Conservation (phyloP, 2,329 filamentous ascomycete genomes). For the Cercospora sojina region DNA sequence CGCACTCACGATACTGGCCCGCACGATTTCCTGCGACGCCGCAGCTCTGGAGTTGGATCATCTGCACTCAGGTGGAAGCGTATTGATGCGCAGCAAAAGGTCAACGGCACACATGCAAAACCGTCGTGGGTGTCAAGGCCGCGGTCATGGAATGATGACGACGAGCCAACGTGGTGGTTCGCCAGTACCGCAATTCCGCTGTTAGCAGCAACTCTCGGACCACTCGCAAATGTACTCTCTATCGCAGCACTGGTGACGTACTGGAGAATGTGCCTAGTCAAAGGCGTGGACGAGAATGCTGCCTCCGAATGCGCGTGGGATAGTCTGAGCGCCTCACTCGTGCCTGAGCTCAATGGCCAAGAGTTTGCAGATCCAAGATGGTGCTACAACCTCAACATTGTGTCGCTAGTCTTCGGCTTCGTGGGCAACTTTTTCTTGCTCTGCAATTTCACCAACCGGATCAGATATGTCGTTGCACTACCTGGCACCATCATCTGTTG, state of each 20-base stretch:
- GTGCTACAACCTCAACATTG: conserved; percentile 71
- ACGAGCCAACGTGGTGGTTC: conserved; percentile 40
- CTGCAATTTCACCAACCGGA: conserved; percentile 78
- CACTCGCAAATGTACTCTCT: conserved; percentile 82
- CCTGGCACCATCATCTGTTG: conserved; percentile 81
- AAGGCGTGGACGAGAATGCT: conserved; percentile 46
- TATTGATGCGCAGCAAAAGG: conserved; percentile 12
- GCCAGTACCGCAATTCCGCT: conserved; percentile 50
- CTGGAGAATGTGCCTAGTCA: conserved; percentile 65
- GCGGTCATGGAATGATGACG: conserved; percentile 37
- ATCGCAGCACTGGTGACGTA: conserved; percentile 80
- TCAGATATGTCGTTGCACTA: conserved; percentile 78
- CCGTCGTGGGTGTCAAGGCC: conserved; percentile 30
- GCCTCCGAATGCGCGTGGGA: conserved; percentile 33
- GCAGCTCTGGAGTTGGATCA: conserved; percentile 18
- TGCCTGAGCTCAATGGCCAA: conserved; percentile 55
- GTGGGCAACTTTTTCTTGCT: conserved; percentile 78
- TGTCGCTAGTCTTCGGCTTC: conserved; percentile 73
- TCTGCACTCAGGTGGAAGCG: not conserved
- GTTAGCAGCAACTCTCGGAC: conserved; percentile 78
- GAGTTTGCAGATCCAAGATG: conserved; percentile 69
- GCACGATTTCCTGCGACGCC: conserved; percentile 15
- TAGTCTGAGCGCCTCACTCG: conserved; percentile 26
- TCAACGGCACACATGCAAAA: conserved; percentile 14
- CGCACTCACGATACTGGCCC: conserved; percentile 15